Conservation (phyloP, 108 stramenopile species). For the Cylindrotheca closterium region DNA sequence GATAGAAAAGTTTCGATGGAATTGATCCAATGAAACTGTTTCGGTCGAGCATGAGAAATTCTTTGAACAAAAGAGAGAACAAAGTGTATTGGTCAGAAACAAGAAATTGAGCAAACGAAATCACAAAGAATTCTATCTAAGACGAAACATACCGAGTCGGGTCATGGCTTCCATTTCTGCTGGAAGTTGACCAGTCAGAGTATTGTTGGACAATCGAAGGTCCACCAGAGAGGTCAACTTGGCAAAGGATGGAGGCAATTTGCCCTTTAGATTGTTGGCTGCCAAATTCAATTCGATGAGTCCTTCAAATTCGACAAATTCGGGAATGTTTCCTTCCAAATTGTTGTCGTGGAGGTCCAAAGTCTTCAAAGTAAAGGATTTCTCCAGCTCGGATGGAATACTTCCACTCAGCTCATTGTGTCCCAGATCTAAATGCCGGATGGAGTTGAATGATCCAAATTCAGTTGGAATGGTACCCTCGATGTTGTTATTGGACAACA, state of each 20-base stretch:
- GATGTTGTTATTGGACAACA: conserved; percentile 19
- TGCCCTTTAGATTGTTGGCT: conserved; percentile 24
- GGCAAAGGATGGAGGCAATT: conserved; percentile 24
- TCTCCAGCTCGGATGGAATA: conserved; percentile 31
- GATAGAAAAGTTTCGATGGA: conserved; percentile 16
- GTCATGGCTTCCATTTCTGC: conserved; percentile 28
- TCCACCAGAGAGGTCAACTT: conserved; percentile 30
- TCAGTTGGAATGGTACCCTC: conserved; percentile 27
- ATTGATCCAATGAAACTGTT: conserved; percentile 23
- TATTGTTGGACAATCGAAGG: conserved; percentile 30
- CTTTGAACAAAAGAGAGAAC: conserved; percentile 4
- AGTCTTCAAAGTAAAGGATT: conserved; percentile 1
- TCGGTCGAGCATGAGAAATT: conserved; percentile 8
- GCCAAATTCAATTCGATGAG: neutral
- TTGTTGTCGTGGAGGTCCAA: conserved; percentile 26
- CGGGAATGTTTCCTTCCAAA: conserved; percentile 29
- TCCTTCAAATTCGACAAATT: neutral
- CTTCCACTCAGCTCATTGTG: conserved; percentile 40
- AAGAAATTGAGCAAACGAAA: neutral
- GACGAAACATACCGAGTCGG: conserved; percentile 30
- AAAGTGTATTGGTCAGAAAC: neutral
- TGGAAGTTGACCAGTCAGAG: conserved; percentile 42
- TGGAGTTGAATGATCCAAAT: conserved; percentile 21
- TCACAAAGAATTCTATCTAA: neutral
- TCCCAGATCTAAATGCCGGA: conserved; percentile 35